A percentile compares a stretch with the other conserved stretches of the same genome.
Evolutionary conservation across 2,329 filamentous ascomycete species (phyloP).

Genomic region (Scortechinia acanthostroma): DNA sequence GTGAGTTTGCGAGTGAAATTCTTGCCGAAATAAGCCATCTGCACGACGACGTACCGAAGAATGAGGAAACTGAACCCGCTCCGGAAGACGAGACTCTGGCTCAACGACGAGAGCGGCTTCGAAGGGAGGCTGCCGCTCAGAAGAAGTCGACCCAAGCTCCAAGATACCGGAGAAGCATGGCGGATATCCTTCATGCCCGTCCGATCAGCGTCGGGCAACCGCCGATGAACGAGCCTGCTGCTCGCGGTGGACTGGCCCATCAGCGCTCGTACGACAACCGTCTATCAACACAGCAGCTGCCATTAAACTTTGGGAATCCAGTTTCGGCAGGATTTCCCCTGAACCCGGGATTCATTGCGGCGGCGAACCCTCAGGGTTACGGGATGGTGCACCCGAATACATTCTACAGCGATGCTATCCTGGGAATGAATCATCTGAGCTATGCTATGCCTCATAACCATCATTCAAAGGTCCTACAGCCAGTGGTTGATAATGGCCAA

Average conservation of each 20-base stretch:
- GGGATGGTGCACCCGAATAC: neutral
- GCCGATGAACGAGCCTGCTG: too few relatives aligned
- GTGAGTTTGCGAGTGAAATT: conserved; percentile 31
- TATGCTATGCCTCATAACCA: too few relatives aligned
- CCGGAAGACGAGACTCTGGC: conserved; percentile 33
- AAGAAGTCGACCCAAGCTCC: conserved; percentile 4
- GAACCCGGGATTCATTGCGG: neutral
- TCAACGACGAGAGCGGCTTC: conserved; percentile 31
- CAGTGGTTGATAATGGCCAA: conserved; percentile 35
- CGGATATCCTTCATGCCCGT: conserved; percentile 18
- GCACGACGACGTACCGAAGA: conserved; percentile 7
- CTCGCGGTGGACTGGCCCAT: too few relatives aligned
- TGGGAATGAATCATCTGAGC: too few relatives aligned
- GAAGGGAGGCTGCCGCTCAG: conserved; percentile 20
- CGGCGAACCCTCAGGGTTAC: too few relatives aligned
- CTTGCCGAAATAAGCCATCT: conserved; percentile 26
- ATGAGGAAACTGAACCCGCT: conserved; percentile 12
- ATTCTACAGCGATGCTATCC: too few relatives aligned
- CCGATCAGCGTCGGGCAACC: neutral
- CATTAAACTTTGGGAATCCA: neutral
- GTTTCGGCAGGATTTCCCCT: neutral
- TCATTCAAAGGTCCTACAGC: conserved; percentile 17
- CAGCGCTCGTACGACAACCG: too few relatives aligned
- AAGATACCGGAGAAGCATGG: conserved; percentile 17
- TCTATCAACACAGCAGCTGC: neutral